Conservation (phyloP, 495 filamentous ascomycete genomes). For the Terfezia claveryi region DNA sequence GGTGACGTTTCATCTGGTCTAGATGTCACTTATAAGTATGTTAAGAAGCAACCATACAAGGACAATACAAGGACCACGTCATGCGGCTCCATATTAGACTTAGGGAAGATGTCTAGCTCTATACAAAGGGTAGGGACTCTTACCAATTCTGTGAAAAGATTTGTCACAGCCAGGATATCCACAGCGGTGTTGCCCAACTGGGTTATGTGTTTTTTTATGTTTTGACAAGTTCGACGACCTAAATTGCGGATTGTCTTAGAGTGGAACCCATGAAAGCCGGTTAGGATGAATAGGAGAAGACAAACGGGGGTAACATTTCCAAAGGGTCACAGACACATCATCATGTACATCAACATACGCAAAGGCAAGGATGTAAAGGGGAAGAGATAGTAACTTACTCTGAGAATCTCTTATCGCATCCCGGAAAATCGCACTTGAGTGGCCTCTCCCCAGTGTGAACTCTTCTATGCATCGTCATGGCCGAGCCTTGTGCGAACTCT, state of each 20-base stretch:
- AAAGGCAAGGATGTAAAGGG: too few species aligned
- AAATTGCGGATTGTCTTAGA: neutral
- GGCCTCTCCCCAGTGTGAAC: conserved; percentile 21
- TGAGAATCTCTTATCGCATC: conserved; percentile 33
- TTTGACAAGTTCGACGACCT: conserved; percentile 32
- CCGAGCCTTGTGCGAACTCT: conserved; percentile 19
- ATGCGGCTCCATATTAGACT: too few species aligned
- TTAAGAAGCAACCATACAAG: too few species aligned
- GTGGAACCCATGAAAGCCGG: too few species aligned
- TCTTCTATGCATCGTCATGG: conserved; percentile 20
- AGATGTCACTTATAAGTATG: neutral
- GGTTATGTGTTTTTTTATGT: conserved; percentile 28
- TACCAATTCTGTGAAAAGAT: conserved; percentile 35
- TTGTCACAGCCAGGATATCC: conserved; percentile 26
- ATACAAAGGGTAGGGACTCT: conserved; percentile 18
- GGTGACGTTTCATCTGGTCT: conserved; percentile 20
- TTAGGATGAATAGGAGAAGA: too few species aligned
- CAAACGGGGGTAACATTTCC: too few species aligned
- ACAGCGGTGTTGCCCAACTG: conserved; percentile 27
- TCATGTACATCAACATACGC: too few species aligned
- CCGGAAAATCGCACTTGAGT: conserved; percentile 27
- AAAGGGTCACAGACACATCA: too few species aligned
- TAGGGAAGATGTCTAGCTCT: too few species aligned
- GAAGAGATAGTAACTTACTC: conserved; percentile 20
- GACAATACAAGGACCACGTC: too few species aligned